phyloP scores from a whole-genome alignment of 179 eudicot genomes.

The Vitellaria paradoxa region DNA sequence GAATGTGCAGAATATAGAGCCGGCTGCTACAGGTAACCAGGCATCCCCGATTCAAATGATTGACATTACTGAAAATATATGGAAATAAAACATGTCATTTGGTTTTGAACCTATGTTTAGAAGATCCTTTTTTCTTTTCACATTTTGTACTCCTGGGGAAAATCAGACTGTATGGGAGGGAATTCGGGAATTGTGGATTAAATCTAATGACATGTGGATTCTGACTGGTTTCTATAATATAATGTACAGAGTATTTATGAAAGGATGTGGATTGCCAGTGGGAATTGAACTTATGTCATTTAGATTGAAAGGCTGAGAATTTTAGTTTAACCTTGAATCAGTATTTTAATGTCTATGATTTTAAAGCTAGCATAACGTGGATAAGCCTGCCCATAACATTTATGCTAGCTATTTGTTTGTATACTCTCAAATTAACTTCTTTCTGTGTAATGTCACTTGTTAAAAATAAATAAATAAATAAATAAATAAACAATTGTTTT shows the following conservation, averaged over 20 bases:
- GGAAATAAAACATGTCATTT: background rate
- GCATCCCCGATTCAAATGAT: background rate
- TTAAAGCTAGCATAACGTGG: background rate
- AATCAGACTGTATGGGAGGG: background rate
- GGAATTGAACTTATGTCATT: constrained; percentile 3
- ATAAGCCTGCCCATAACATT: background rate
- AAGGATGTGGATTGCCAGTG: background rate
- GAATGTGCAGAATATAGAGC: constrained; percentile 62
- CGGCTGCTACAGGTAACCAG: constrained; percentile 55
- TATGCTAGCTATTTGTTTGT: background rate
- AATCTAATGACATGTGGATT: background rate
- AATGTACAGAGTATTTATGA: background rate
- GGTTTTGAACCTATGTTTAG: background rate
- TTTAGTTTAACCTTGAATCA: background rate
- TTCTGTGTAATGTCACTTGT: background rate
- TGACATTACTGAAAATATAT: background rate
- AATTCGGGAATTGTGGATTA: background rate
- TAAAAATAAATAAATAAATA: too few relatives aligned
- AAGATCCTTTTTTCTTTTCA: background rate
- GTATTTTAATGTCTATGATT: background rate
- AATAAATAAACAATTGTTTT: too few relatives aligned
- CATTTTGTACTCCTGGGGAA: background rate
- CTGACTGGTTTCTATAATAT: background rate
- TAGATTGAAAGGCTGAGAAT: background rate
- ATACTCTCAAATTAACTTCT: background rate